Percentiles rank a stretch among this genome's conserved stretches.
These are phyloP conservation scores for Rubus parviflorus DNA, from an alignment of 306 rosid genomes.

Conservation along the genomic window DNA sequence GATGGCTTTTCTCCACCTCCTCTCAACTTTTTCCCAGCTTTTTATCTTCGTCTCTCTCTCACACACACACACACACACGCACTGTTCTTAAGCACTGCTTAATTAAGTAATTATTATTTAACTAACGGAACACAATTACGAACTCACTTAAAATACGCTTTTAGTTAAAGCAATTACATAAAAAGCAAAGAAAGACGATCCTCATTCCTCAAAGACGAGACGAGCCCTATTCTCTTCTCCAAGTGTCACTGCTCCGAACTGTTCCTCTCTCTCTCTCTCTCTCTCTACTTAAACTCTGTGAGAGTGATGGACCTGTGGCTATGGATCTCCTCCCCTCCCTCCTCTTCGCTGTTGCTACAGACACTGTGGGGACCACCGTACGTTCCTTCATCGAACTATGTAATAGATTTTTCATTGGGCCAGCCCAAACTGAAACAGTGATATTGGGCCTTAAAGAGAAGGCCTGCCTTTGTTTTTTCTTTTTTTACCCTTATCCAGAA, in stretches of 20 bases:
- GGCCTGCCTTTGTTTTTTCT: neutral
- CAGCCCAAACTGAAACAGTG: neutral
- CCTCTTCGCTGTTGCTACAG: slow-evolving; percentile 1
- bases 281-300: neutral
- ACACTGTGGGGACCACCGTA: slow-evolving; percentile 2
- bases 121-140: neutral
- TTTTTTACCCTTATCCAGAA: neutral
- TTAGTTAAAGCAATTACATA: neutral
- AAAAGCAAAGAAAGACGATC: too few species aligned
- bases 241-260: neutral
- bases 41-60: slow-evolving; percentile 9
- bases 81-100: neutral
- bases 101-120: slow-evolving; percentile 7
- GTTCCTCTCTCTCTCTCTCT: neutral
- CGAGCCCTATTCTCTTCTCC: neutral
- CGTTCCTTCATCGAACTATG: neutral
- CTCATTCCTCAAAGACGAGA: neutral
- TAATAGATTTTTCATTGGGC: neutral
- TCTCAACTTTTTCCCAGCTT: neutral
- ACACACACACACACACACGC: neutral
- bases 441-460: neutral
- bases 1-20: slow-evolving; percentile 16
- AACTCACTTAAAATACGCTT: neutral
- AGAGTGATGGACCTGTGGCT: slow-evolving; percentile 11
- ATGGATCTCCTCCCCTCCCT: neutral